These are phyloP conservation scores for Solanum verrucosum DNA, from an alignment of 257 asterid species.

Conservation along the genomic window DNA sequence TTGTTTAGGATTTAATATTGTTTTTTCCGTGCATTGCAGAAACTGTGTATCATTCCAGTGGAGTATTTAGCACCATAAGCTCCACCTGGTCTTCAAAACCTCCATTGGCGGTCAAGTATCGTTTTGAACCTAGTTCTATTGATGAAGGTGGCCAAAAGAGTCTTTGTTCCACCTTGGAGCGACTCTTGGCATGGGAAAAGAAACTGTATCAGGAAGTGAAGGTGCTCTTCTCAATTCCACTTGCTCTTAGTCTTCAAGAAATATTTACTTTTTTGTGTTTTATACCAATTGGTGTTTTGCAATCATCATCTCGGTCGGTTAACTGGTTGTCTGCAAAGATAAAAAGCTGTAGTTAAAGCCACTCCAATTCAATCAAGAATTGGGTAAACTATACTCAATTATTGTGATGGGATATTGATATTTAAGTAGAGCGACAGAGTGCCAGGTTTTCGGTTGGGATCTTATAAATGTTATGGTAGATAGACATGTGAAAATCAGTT, in stretches of 20 bases:
- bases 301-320: neutral
- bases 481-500: slow-evolving; percentile 20
- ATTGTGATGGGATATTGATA: neutral
- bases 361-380: neutral
- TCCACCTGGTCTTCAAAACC: slow-evolving; percentile 97
- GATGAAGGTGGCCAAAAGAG: slow-evolving; percentile 63
- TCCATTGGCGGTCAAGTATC: slow-evolving; percentile 85
- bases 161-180: slow-evolving; percentile 79
- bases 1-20: neutral
- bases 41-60: slow-evolving; percentile 94
- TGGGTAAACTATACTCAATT: slow-evolving; percentile 16
- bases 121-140: slow-evolving; percentile 57
- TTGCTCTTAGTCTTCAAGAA: neutral
- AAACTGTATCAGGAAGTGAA: slow-evolving; percentile 91
- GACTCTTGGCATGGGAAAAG: slow-evolving; percentile 98
- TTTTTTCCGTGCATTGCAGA: slow-evolving; percentile 37
- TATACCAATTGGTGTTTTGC: neutral
- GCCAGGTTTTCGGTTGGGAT: neutral
- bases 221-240: slow-evolving; percentile 32
- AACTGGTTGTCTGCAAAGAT: neutral
- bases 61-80: slow-evolving; percentile 85
- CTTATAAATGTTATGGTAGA: slow-evolving; percentile 13
- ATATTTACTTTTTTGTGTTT: neutral
- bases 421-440: neutral
- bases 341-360: neutral